Conservation (phyloP, 2,329 filamentous ascomycete species). For the Spiromastix sp. region DNA sequence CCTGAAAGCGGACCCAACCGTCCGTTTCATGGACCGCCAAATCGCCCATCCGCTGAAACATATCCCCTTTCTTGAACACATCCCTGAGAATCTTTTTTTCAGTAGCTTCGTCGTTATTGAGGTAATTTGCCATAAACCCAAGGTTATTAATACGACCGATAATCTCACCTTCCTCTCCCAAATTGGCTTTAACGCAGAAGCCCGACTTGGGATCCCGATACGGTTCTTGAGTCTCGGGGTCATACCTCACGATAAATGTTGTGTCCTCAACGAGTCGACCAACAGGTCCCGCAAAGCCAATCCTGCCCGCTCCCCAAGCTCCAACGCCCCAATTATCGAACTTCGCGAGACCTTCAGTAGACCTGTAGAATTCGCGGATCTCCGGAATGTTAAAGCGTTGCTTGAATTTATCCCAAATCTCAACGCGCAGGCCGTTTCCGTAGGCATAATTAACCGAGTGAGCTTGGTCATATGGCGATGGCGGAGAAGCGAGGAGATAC, state of each 20-base stretch:
- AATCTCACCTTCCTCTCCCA: constrained; percentile 35
- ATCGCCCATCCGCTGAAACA: constrained; percentile 37
- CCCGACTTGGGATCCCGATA: constrained; percentile 35
- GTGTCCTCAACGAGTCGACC: constrained; percentile 31
- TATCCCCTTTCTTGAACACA: constrained; percentile 37
- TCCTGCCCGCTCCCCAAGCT: constrained; percentile 32
- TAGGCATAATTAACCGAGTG: constrained; percentile 35
- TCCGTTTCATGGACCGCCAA: constrained; percentile 30
- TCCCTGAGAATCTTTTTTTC: constrained; percentile 35
- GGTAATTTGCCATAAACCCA: constrained; percentile 31
- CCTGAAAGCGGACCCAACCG: constrained; percentile 41
- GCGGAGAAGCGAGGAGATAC: constrained; percentile 36
- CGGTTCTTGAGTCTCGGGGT: constrained; percentile 31
- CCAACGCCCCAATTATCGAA: constrained; percentile 35
- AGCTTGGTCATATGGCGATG: constrained; percentile 34
- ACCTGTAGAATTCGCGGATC: constrained; percentile 39
- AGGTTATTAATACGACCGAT: constrained; percentile 34
- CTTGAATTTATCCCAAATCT: constrained; percentile 40
- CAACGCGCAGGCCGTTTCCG: constrained; percentile 39
- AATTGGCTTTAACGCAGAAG: constrained; percentile 28
- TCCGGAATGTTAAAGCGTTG: constrained; percentile 34
- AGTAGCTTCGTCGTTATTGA: constrained; percentile 32
- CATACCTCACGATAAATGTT: constrained; percentile 33
- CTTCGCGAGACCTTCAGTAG: constrained; percentile 37
- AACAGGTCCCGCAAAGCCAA: constrained; percentile 35